Percentiles rank a stretch among this genome's conserved stretches.
Evolutionary conservation across 2,329 filamentous ascomycete genomes (phyloP).

Genomic region (Aspergillus chevalieri): DNA sequence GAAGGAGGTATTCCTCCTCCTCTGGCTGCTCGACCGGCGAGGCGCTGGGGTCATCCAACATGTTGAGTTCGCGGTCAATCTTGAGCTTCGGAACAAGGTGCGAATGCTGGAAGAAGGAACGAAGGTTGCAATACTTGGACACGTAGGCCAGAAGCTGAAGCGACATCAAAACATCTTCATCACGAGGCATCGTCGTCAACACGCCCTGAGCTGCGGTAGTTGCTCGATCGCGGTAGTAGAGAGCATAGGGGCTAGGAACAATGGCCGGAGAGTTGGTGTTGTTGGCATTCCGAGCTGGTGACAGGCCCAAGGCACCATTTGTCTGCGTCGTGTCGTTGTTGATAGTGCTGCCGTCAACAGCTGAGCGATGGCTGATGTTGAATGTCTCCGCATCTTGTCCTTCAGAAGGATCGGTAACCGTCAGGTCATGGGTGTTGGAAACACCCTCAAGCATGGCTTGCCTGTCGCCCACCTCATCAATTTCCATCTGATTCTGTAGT

Average conservation of each 20-base stretch:
- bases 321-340: constrained; percentile 63
- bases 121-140: constrained; percentile 95
- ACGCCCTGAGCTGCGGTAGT: constrained; percentile 64
- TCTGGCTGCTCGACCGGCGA: constrained; percentile 39
- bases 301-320: constrained; percentile 64
- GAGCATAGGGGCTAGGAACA: constrained; percentile 65
- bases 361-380: constrained; percentile 82
- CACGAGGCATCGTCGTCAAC: constrained; percentile 84
- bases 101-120: constrained; percentile 90
- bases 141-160: constrained; percentile 94
- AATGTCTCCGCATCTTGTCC: constrained; percentile 85
- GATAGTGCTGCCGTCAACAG: constrained; percentile 77
- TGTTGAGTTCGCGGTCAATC: constrained; percentile 75
- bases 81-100: constrained; percentile 89
- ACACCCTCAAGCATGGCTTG: constrained; percentile 69
- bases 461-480: constrained; percentile 79
- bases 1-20: constrained; percentile 80
- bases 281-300: constrained; percentile 56
- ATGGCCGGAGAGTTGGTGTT: constrained; percentile 68
- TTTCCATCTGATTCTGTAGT: constrained; percentile 74
- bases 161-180: constrained; percentile 97
- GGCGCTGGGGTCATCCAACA: constrained; percentile 62
- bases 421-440: constrained; percentile 65
- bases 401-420: constrained; percentile 73
- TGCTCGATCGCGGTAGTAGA: constrained; percentile 72